Evolutionary conservation across 305 asterid species (phyloP).

Genomic region (Rubia tinctorum): DNA sequence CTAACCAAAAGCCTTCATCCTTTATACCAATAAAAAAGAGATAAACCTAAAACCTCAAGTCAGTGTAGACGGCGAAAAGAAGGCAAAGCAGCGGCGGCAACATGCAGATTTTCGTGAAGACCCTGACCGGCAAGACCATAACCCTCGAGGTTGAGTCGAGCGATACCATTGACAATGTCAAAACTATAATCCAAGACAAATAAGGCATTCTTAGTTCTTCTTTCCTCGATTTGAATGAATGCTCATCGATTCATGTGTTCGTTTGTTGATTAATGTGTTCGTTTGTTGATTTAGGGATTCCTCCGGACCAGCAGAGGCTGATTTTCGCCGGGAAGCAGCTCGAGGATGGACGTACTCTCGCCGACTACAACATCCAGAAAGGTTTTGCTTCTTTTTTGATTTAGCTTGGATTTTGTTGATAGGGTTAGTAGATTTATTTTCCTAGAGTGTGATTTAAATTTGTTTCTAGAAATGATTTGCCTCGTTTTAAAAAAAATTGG

Average conservation of each 20-base stretch:
- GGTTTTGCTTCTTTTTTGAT: neutral
- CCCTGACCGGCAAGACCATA: constrained; percentile 36
- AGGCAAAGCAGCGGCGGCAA: neutral
- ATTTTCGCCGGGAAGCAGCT: constrained; percentile 39
- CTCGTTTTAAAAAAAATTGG: too few relatives aligned
- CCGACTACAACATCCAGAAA: constrained; percentile 37
- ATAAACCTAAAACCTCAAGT: too few relatives aligned
- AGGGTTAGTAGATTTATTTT: neutral
- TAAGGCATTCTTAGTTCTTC: constrained; percentile 15
- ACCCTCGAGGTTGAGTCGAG: constrained; percentile 34
- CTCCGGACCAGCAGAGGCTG: constrained; percentile 36
- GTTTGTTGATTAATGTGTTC: neutral
- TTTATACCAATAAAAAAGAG: too few relatives aligned
- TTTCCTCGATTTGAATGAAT: too few relatives aligned
- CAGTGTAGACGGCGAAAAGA: too few relatives aligned
- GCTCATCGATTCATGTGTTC: neutral
- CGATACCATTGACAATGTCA: constrained; percentile 36
- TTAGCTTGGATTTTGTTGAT: neutral
- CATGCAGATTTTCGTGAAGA: constrained; percentile 40
- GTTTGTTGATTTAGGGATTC: constrained; percentile 20
- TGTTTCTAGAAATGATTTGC: too few relatives aligned
- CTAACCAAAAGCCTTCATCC: too few relatives aligned
- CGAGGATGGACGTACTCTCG: constrained; percentile 38
- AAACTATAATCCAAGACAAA: constrained; percentile 36
- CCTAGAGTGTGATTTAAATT: neutral